Evolutionary conservation across 371 early-diverging fungal species (phyloP).

Genomic region (Nematocida major): DNA sequence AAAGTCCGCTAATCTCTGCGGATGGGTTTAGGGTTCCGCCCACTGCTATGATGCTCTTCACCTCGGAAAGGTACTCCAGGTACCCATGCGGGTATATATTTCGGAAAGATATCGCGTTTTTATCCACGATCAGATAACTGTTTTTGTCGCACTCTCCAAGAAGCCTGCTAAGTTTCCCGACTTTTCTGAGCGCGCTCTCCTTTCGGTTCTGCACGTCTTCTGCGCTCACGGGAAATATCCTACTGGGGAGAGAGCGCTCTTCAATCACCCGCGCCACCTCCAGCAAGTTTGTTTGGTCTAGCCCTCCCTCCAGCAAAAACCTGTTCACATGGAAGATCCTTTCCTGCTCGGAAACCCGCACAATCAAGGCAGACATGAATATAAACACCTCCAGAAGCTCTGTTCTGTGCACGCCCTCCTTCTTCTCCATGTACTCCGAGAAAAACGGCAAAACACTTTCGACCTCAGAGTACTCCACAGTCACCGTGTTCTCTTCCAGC

Average conservation of each 20-base stretch:
- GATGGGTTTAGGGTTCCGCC: constrained; percentile 38
- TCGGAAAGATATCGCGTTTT: background rate
- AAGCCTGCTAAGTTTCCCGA: background rate
- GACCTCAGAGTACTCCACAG: constrained; percentile 22
- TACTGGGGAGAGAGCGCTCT: background rate
- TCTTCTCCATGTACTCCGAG: constrained; percentile 15
- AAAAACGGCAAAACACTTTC: background rate
- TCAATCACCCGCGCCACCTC: constrained; percentile 58
- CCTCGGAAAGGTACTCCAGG: background rate
- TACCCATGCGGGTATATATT: constrained; percentile 24
- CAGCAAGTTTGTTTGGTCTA: constrained; percentile 57
- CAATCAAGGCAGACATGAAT: constrained; percentile 32
- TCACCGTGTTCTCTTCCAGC: constrained; percentile 56
- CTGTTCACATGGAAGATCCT: constrained; percentile 48
- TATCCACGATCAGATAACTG: constrained; percentile 3
- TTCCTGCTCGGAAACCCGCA: background rate
- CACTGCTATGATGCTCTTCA: constrained; percentile 22
- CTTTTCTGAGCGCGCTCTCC: background rate
- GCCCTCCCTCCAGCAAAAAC: constrained; percentile 54
- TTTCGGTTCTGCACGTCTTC: constrained; percentile 11
- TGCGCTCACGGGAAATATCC: constrained; percentile 1
- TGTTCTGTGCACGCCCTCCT: constrained; percentile 14
- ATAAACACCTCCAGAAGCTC: constrained; percentile 22
- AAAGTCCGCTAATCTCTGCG: background rate
- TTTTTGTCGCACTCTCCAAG: constrained; percentile 34